Conservation (phyloP, 2,329 filamentous ascomycete genomes). For the Penicillium oxalicum region DNA sequence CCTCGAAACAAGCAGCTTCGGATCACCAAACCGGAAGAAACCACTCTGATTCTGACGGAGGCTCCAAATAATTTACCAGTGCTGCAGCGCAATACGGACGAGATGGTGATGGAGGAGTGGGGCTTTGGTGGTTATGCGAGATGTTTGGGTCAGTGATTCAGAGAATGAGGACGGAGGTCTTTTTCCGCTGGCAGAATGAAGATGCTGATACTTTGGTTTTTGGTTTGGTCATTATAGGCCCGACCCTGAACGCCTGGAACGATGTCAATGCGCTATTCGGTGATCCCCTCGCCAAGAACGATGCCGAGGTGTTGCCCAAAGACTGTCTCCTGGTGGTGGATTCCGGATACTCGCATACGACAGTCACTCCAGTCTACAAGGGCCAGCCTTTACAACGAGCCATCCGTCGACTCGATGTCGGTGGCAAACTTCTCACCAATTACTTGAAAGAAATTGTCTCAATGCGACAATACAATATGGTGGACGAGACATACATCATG, state of each 20-base stretch:
- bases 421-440: slow-evolving; percentile 90
- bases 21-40: slow-evolving; percentile 62
- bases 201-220: not conserved
- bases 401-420: slow-evolving; percentile 78
- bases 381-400: slow-evolving; percentile 75
- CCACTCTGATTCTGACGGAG: slow-evolving; percentile 79
- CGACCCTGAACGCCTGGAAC: slow-evolving; percentile 75
- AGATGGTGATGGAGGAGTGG: slow-evolving; percentile 97
- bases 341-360: slow-evolving; percentile 88
- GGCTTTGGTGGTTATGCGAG: slow-evolving; percentile 83
- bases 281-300: slow-evolving; percentile 45
- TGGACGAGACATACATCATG: slow-evolving; percentile 86
- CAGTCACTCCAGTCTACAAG: slow-evolving; percentile 75
- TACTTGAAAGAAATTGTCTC: slow-evolving; percentile 86
- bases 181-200: not conserved
- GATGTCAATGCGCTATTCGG: slow-evolving; percentile 66
- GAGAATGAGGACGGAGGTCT: not conserved
- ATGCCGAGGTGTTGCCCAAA: slow-evolving; percentile 48
- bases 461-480: slow-evolving; percentile 88
- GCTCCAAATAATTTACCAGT: slow-evolving; percentile 75
- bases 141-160: slow-evolving; percentile 52
- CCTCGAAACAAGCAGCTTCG: slow-evolving; percentile 44
- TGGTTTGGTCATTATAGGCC: slow-evolving; percentile 44
- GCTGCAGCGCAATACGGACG: slow-evolving; percentile 84
- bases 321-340: slow-evolving; percentile 87